These are phyloP conservation scores for Emergomyces africanus DNA, from an alignment of 2,329 filamentous ascomycete species.

Conservation along the genomic window DNA sequence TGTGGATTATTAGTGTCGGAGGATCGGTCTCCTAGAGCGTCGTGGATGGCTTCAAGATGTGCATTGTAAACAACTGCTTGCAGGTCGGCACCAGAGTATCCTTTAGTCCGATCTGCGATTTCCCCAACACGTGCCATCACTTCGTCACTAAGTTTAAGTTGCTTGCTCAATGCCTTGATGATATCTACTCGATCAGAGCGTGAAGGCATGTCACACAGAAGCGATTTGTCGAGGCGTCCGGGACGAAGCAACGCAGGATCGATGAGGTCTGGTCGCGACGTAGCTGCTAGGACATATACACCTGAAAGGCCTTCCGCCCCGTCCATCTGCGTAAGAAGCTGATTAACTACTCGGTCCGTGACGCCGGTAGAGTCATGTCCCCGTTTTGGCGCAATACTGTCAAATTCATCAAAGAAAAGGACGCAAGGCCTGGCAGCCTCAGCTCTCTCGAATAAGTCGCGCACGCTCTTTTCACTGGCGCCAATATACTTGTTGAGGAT, in stretches of 20 bases:
- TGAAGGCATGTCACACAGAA: constrained; percentile 80
- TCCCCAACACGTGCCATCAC: constrained; percentile 54
- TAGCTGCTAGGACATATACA: constrained; percentile 93
- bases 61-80: constrained; percentile 94
- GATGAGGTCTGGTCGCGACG: constrained; percentile 83
- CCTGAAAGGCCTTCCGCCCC: constrained; percentile 89
- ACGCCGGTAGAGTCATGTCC: constrained; percentile 96
- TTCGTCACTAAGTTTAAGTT: constrained; percentile 59
- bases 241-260: constrained; percentile 87
- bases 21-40: constrained; percentile 55
- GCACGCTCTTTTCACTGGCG: constrained; percentile 88
- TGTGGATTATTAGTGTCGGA: constrained; percentile 26
- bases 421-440: constrained; percentile 79
- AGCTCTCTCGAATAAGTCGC: constrained; percentile 88
- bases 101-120: constrained; percentile 67
- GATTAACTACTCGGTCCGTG: constrained; percentile 97
- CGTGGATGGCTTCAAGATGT: constrained; percentile 92
- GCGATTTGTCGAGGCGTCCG: constrained; percentile 81
- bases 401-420: constrained; percentile 97
- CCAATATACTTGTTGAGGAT: constrained; percentile 99
- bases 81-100: constrained; percentile 86
- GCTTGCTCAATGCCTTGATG: constrained; percentile 66
- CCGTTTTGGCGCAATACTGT: constrained; percentile 92
- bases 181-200: constrained; percentile 78
- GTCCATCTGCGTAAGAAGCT: constrained; percentile 97